Conservation (phyloP, 208 protist genomes). For the Lotmaria passim region DNA sequence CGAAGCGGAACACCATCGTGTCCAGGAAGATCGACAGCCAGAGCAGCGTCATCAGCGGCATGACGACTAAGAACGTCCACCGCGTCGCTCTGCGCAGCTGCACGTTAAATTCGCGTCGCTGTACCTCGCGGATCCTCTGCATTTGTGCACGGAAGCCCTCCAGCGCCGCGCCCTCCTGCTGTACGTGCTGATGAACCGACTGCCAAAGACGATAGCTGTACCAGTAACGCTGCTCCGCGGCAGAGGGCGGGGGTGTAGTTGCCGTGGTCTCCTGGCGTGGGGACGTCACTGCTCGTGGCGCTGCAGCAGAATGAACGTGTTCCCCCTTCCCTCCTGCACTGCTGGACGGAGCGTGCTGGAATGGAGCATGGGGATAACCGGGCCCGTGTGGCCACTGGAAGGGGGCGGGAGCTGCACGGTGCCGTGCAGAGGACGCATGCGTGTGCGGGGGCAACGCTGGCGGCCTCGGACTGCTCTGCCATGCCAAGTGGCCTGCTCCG, state of each 20-base stretch:
- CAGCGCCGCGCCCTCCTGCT: conserved; percentile 16
- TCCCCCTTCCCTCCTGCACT: too few species aligned
- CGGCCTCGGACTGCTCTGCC: too few species aligned
- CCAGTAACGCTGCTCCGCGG: conserved; percentile 28
- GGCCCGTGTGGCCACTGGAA: too few species aligned
- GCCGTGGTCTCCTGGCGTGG: too few species aligned
- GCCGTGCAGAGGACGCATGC: too few species aligned
- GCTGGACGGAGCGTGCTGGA: too few species aligned
- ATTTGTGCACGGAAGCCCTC: conserved; percentile 10
- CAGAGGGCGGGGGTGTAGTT: not conserved
- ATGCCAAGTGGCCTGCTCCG: too few species aligned
- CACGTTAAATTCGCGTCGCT: conserved; percentile 19
- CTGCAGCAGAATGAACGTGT: not conserved
- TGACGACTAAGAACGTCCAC: conserved; percentile 34
- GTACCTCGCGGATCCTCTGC: conserved; percentile 14
- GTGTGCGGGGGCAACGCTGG: too few species aligned
- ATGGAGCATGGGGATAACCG: too few species aligned
- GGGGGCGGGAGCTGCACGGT: too few species aligned
- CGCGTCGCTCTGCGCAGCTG: conserved; percentile 23
- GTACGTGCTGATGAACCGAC: conserved; percentile 7
- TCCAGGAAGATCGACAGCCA: conserved; percentile 34
- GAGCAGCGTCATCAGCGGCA: conserved; percentile 37
- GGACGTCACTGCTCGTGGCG: not conserved
- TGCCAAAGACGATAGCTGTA: conserved; percentile 29
- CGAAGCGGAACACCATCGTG: conserved; percentile 25